A percentile compares a stretch with the other conserved stretches of the same genome.
Evolutionary conservation across 306 rosid species (phyloP).

Genomic region (Dicorynia guianensis): DNA sequence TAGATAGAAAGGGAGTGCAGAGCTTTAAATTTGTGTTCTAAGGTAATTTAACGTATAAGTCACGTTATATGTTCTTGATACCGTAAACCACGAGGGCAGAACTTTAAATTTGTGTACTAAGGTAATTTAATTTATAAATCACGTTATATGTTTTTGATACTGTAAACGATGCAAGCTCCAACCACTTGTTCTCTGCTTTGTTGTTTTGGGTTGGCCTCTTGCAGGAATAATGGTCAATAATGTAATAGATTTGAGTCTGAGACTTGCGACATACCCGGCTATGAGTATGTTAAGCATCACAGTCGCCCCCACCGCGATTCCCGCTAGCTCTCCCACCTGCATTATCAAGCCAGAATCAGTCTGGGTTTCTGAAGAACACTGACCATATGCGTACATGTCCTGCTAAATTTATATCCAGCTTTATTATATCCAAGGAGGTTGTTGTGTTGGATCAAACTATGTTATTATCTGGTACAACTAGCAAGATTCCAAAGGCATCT

Average conservation of each 20-base stretch:
- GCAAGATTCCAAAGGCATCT: conserved; percentile 12
- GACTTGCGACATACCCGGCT: conserved; percentile 74
- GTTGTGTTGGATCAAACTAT: neutral
- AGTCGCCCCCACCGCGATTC: conserved; percentile 89
- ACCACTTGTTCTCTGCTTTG: neutral
- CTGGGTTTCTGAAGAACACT: neutral
- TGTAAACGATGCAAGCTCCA: too few species aligned
- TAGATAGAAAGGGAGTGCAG: too few species aligned
- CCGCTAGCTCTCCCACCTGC: conserved; percentile 90
- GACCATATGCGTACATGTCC: neutral
- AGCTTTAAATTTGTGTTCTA: too few species aligned
- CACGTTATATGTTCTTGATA: too few species aligned
- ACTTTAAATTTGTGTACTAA: too few species aligned
- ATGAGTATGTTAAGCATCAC: conserved; percentile 89
- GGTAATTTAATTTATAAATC: too few species aligned
- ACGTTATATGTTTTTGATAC: too few species aligned
- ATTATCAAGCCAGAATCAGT: neutral
- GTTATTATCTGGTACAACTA: neutral
- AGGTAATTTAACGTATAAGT: too few species aligned
- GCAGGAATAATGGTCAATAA: neutral
- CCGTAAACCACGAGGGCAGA: too few species aligned
- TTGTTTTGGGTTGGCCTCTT: neutral
- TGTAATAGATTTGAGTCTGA: neutral
- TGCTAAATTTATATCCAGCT: neutral
- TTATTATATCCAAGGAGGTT: neutral